Percentiles rank a stretch among this genome's conserved stretches.
These are phyloP conservation scores for Colletotrichum tropicicola DNA, from an alignment of 2,329 filamentous ascomycete species.

Conservation along the genomic window DNA sequence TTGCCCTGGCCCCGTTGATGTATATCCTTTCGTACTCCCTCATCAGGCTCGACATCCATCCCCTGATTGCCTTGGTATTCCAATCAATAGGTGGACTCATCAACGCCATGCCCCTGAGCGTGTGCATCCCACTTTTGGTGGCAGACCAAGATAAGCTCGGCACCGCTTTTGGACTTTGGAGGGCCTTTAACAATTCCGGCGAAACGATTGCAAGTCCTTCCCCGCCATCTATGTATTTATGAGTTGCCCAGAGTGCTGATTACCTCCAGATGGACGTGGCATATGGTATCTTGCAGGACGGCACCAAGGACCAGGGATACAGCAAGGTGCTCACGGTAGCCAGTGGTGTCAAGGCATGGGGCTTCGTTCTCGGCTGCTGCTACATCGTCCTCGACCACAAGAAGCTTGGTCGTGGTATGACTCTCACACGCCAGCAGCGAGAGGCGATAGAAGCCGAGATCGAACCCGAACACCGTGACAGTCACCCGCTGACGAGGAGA, in stretches of 20 bases:
- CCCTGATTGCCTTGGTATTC: constrained; percentile 30
- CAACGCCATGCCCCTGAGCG: constrained; percentile 33
- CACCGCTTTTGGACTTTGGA: constrained; percentile 35
- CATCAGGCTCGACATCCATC: constrained; percentile 32
- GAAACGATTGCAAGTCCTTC: constrained; percentile 31
- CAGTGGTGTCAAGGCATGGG: constrained; percentile 30
- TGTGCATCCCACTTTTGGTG: constrained; percentile 34
- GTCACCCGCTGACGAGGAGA: constrained; percentile 31
- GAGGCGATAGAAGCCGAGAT: constrained; percentile 30
- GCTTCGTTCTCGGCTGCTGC: constrained; percentile 26
- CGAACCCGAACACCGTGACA: constrained; percentile 22
- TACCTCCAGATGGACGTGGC: constrained; percentile 33
- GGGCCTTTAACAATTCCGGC: constrained; percentile 34
- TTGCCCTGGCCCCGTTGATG: constrained; percentile 31
- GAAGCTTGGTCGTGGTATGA: constrained; percentile 32
- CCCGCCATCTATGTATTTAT: too few species aligned
- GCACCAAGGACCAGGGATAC: constrained; percentile 30
- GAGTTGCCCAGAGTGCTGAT: not conserved
- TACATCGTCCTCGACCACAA: constrained; percentile 34
- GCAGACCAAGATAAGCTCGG: constrained; percentile 33
- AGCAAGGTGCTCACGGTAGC: constrained; percentile 24
- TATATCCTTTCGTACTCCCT: constrained; percentile 32
- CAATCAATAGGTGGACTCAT: constrained; percentile 31
- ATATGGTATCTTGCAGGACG: constrained; percentile 32
- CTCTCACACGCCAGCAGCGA: constrained; percentile 28